Evolutionary conservation across 805 yeast species (phyloP).

Genomic region (Wickerhamomyces sydowiorum): DNA sequence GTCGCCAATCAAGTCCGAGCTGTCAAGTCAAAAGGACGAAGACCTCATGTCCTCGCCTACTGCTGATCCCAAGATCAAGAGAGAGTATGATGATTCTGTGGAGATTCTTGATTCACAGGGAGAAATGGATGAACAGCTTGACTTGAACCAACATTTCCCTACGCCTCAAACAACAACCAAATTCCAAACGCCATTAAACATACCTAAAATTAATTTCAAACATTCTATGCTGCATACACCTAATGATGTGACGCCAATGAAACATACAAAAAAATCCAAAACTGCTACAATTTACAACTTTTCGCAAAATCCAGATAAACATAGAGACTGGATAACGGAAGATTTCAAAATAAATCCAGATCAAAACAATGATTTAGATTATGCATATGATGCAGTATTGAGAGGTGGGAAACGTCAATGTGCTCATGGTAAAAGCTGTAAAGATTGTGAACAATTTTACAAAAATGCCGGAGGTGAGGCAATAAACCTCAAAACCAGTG

Average conservation of each 20-base stretch:
- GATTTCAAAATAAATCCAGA: conserved; percentile 33
- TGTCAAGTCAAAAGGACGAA: not conserved
- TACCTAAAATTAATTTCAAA: not conserved
- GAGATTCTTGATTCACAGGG: conserved; percentile 11
- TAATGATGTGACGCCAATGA: conserved; percentile 11
- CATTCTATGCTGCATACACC: conserved; percentile 11
- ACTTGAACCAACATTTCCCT: conserved; percentile 2
- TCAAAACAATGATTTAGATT: conserved; percentile 19
- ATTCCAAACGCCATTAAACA: conserved; percentile 9
- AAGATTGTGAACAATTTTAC: conserved; percentile 28
- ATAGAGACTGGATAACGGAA: conserved; percentile 30
- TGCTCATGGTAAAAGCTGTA: conserved; percentile 30
- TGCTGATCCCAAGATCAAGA: conserved; percentile 7
- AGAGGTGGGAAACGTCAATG: conserved; percentile 29
- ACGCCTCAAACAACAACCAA: conserved; percentile 8
- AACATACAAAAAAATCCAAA: conserved; percentile 4
- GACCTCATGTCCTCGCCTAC: not conserved
- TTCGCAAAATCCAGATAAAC: conserved; percentile 10
- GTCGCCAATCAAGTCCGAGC: not conserved
- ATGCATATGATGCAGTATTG: conserved; percentile 29
- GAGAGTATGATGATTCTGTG: conserved; percentile 1
- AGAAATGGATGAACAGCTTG: not conserved
- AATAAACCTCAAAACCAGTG: conserved; percentile 11
- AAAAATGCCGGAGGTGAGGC: conserved; percentile 21
- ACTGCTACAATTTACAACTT: conserved; percentile 7